Base-by-base conservation (phyloP, 2,329 filamentous ascomycete genomes). In the Cercospora sojina region DNA sequence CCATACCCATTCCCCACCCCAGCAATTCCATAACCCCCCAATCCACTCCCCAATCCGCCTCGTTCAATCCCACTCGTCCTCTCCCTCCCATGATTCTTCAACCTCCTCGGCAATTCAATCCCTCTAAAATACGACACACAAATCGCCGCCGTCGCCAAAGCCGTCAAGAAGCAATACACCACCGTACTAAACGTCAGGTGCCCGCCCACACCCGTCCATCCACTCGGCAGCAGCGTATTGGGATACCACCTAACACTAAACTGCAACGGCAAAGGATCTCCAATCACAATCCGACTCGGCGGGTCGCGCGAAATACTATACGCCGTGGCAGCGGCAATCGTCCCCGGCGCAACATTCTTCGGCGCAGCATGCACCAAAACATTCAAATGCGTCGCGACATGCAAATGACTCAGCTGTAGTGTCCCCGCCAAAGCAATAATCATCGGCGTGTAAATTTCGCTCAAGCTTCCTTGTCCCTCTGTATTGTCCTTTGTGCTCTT, bases 181-280 rank as follows among this genome's bases (percentile, higher is more conserved):
- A 84, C 72, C 58, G 83, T 85, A 59, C 77, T 80, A 62, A 81
- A 80, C 64, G 82, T 84, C 56, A 85, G 74, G 73, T 85, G 83
- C 1, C 83, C 82, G 0, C 83, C 83, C 47, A 84, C 72, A 65
- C 85, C 79, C 72, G 80, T 66, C 85, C 86, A 83, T 69, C 85
- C 73, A 66, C 83, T 77, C 70, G 91, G 91, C 70, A 94, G 81
- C 41, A 84, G 83, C 0, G 91, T 89, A 25, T 86, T 90, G 0
- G 90, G 90, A 77, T 94, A 95, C 95, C 95, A 98, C 53, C 92
- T 84, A 13, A 98, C 89, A 47, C 88, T 90, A 74, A 98, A 91
- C 53, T 83, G 85, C 72, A 98, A 82, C 0, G 91, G 90, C 65
- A 98, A 79, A 5, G 90, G 86, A 78, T 98, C 93, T 12, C 94